phyloP scores from a whole-genome alignment of 331 rosid genomes.

The Erythrophleum ivorense region DNA sequence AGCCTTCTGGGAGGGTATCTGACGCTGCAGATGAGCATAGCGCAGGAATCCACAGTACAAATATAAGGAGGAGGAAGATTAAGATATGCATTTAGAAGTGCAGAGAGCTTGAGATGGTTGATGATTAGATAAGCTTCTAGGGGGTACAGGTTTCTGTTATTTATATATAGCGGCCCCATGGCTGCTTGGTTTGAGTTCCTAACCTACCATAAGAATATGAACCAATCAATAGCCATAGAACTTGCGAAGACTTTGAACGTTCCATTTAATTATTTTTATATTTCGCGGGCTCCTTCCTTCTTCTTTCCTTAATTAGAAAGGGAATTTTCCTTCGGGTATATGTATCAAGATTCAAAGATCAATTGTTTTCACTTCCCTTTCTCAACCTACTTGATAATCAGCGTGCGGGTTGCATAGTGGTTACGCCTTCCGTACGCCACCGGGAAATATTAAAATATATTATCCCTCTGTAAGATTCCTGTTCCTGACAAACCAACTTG shows the following conservation, averaged over 20 bases:
- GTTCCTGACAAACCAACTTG: neutral
- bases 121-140: neutral
- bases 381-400: neutral
- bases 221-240: neutral
- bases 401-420: neutral
- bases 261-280: neutral
- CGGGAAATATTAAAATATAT: neutral
- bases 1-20: constrained; percentile 41
- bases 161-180: neutral
- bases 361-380: neutral
- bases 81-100: constrained; percentile 11
- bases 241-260: neutral
- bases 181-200: constrained; percentile 2
- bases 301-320: neutral
- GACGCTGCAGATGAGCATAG: constrained; percentile 23
- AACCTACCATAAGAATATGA: neutral
- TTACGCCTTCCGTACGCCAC: neutral
- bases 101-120: neutral
- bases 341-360: neutral
- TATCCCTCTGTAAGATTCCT: neutral
- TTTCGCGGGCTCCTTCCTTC: neutral
- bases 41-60: neutral
- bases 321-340: neutral
- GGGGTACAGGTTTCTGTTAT: neutral
- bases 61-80: constrained; percentile 11